Evolutionary conservation across 768 basidiomycete species (phyloP), one percentile per base, ranked within the genome.

Genomic region (Clathrus columnatus): DNA sequence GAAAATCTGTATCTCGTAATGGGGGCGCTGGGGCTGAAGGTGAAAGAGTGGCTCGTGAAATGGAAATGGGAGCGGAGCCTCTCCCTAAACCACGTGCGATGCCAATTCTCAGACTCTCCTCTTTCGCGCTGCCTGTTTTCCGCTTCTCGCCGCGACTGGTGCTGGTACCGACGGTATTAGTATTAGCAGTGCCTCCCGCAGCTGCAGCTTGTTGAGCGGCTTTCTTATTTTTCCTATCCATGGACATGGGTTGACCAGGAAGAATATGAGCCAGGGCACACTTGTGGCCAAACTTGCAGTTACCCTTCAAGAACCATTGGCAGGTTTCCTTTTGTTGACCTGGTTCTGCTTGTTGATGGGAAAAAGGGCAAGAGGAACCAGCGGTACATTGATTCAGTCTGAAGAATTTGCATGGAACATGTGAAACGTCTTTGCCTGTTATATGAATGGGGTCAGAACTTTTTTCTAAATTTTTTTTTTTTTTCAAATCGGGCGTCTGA

Each of bases 351-450:
- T 75, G 63, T 56, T 68, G 66, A 69, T 98, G 95, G 26, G 92
- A 93, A 78, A 98, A 98, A n/a, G 91, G 91, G 68, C 95, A 98
- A 2, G 88, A 86, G 2, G 89, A 74, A 29, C 94, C 94, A 8
- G 94, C 94, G 4, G 93, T 95, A 70, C 94, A 98, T 11, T 84
- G 85, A 29, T 93, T 91, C 60, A 90, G 87, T 66, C 87, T 90
- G 82, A 84, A 96, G 80, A 97, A 97, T 73, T 95, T 90, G 75
- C 95, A 98, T 1, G 94, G 94, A 14, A 98, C 95, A 76, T 96
- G 93, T 2, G 89, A 90, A 54, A 97, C 79, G 67, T 92, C 90
- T 69, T 91, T 91, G 49, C 84, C 85, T 85, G 67, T 30, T n/a
- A 36, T 8, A 20, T 10, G 48, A 47, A 50, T 48, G 24, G 24